These are phyloP conservation scores for Coemansia aciculifera DNA, from an alignment of 192 early-diverging fungal species.

Conservation along the genomic window DNA sequence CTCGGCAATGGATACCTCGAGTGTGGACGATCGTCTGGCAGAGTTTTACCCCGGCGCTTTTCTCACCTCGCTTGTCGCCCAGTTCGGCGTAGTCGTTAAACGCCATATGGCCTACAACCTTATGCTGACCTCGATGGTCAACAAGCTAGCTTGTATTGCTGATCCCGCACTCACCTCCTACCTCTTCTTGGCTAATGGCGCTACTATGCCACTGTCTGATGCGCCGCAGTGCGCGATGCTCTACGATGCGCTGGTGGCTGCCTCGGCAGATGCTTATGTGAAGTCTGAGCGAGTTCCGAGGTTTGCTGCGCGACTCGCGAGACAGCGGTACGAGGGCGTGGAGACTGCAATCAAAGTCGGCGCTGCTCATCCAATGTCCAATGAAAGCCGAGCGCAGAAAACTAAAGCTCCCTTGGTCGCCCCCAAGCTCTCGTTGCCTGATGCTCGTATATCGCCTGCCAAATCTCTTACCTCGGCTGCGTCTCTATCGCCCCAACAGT, in stretches of 20 bases:
- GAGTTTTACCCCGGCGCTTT: constrained; percentile 59
- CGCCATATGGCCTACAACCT: constrained; percentile 62
- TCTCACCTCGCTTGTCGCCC: constrained; percentile 49
- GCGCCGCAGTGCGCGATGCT: neutral
- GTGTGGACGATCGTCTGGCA: constrained; percentile 10
- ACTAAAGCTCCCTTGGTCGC: too few relatives aligned
- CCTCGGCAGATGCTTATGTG: constrained; percentile 47
- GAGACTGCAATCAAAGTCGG: constrained; percentile 48
- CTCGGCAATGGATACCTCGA: neutral
- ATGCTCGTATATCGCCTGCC: too few relatives aligned
- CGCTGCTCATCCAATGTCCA: constrained; percentile 26
- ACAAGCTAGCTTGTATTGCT: constrained; percentile 54
- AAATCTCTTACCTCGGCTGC: too few relatives aligned
- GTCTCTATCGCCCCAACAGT: too few relatives aligned
- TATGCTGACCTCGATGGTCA: constrained; percentile 59
- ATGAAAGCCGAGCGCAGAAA: neutral
- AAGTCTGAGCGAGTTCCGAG: constrained; percentile 41
- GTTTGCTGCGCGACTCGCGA: constrained; percentile 39
- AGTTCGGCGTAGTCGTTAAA: constrained; percentile 47
- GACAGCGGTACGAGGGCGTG: constrained; percentile 42
- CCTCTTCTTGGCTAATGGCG: constrained; percentile 42
- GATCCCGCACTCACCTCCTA: constrained; percentile 45
- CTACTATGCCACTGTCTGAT: constrained; percentile 6
- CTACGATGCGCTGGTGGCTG: constrained; percentile 37
- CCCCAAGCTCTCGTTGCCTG: too few relatives aligned